Conservation (phyloP, 805 yeast species). For the Pichia nakasei region DNA sequence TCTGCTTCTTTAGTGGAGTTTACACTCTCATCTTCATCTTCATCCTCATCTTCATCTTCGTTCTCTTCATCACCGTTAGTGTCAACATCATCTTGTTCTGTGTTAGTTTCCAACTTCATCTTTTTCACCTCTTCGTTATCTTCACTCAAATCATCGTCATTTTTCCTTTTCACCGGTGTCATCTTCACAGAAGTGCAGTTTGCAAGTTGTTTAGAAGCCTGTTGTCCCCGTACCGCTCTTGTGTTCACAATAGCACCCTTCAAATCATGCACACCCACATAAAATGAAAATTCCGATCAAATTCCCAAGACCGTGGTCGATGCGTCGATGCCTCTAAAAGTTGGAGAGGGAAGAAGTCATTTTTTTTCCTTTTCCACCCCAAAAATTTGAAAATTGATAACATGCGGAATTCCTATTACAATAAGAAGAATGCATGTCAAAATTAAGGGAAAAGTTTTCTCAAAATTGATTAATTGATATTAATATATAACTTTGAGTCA, state of each 20-base stretch:
- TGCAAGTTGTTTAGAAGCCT: too few species aligned
- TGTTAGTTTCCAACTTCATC: not conserved
- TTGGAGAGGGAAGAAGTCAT: too few species aligned
- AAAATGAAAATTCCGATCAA: not conserved
- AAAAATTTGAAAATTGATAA: too few species aligned
- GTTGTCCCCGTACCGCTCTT: too few species aligned
- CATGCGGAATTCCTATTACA: too few species aligned
- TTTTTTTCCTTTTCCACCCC: too few species aligned
- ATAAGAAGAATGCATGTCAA: too few species aligned
- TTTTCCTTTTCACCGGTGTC: constrained; percentile 2
- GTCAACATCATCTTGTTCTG: not conserved
- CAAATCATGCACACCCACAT: not conserved
- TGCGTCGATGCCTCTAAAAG: too few species aligned
- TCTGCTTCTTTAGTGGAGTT: not conserved
- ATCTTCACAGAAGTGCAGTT: not conserved
- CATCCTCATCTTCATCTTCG: not conserved
- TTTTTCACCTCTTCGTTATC: not conserved
- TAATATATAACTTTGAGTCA: not conserved
- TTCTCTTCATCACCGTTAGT: not conserved
- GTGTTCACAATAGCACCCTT: too few species aligned
- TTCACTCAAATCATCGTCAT: not conserved
- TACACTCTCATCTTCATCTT: not conserved
- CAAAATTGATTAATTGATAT: too few species aligned
- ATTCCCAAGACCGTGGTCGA: too few species aligned
- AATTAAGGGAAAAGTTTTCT: too few species aligned